A percentile compares a stretch with the other conserved stretches of the same genome.
phyloP scores from a whole-genome alignment of 768 basidiomycete species.

The Lactarius evosmus region DNA sequence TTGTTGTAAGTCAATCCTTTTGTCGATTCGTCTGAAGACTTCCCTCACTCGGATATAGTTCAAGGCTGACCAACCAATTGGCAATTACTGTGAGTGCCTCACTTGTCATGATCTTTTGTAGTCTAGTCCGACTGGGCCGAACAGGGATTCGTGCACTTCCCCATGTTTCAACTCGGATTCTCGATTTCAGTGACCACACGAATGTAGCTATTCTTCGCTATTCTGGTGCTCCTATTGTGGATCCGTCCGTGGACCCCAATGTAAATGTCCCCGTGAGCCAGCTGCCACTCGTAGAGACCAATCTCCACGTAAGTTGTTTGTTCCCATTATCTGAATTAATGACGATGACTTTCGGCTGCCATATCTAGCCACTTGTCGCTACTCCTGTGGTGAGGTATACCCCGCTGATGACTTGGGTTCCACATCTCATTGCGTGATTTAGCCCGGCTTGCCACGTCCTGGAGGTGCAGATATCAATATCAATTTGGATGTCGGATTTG shows the following conservation, averaged over 20 bases:
- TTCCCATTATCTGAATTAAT: not conserved
- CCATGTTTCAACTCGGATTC: constrained; percentile 29
- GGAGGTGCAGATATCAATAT: constrained; percentile 31
- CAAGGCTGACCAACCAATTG: constrained; percentile 40
- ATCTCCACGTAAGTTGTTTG: constrained; percentile 26
- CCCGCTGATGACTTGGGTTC: not conserved
- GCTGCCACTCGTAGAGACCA: constrained; percentile 25
- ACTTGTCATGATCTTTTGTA: constrained; percentile 1
- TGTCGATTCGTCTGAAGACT: not conserved
- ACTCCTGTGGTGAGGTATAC: constrained; percentile 21
- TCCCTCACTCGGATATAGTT: constrained; percentile 29
- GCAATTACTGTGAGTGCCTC: constrained; percentile 43
- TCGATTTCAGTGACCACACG: constrained; percentile 31
- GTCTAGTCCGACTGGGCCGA: not conserved
- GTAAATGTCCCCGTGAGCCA: constrained; percentile 11
- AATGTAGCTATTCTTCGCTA: constrained; percentile 45
- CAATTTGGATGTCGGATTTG: constrained; percentile 24
- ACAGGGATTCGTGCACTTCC: constrained; percentile 31
- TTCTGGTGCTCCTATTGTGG: constrained; percentile 32
- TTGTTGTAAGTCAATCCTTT: constrained; percentile 28
- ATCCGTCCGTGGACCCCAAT: constrained; percentile 34
- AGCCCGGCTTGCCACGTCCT: constrained; percentile 30
- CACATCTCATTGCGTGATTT: not conserved
- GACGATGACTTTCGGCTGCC: not conserved
- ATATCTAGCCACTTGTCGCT: constrained; percentile 20